Evolutionary conservation across 2,329 filamentous ascomycete species (phyloP).

Genomic region (Dendrostoma leiphaemia): DNA sequence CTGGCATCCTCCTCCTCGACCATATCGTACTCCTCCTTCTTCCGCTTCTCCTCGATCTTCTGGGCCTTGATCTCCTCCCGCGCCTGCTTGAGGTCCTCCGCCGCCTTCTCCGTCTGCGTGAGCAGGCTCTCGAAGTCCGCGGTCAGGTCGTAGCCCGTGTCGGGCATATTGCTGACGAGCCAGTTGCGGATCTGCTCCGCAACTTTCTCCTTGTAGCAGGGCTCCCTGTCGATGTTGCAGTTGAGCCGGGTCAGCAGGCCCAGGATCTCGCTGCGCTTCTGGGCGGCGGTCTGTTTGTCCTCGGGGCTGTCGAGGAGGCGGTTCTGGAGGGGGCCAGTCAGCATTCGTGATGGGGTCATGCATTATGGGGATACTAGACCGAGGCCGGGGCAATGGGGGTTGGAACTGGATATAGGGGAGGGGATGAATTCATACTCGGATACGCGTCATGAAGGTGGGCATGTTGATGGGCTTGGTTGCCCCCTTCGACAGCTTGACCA

Average conservation of each 20-base stretch:
- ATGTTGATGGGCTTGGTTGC: neutral
- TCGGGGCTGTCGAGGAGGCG: no score
- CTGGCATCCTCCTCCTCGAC: neutral
- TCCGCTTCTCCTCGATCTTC: neutral
- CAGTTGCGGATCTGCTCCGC: neutral
- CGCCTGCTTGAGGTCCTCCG: neutral
- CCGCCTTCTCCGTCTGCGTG: neutral
- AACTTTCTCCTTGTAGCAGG: neutral
- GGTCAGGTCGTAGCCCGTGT: neutral
- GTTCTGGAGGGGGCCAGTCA: no score
- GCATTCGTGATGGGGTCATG: no score
- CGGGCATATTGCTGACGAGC: neutral
- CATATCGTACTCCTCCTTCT: constrained; percentile 8
- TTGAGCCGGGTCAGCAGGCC: neutral
- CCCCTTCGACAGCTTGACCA: neutral
- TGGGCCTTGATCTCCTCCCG: neutral
- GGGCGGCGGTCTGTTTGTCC: no score
- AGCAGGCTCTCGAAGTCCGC: constrained; percentile 2
- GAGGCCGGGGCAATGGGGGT: no score
- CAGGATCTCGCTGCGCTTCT: neutral
- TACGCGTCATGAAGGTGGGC: neutral
- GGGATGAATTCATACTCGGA: neutral
- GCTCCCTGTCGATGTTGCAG: neutral
- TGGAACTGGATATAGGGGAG: no score
- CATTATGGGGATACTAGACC: no score